These are phyloP conservation scores for Climacium dendroides DNA, from an alignment of 225 moss, liverwort and hornwort species.

Conservation along the genomic window DNA sequence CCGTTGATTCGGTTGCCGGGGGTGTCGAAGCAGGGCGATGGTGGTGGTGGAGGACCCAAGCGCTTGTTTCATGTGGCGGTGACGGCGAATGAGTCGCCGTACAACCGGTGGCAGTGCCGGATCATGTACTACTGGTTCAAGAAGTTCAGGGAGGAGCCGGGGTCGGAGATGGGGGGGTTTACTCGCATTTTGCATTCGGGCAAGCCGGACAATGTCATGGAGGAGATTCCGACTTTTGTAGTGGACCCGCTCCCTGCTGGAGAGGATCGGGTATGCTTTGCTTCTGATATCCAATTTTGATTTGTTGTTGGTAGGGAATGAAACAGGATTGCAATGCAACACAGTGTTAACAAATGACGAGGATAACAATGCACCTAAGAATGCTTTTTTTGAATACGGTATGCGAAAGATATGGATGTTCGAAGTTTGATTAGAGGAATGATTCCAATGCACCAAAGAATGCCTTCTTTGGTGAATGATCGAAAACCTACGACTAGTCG, in stretches of 20 bases:
- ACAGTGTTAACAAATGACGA: not conserved
- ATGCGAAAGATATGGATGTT: not conserved
- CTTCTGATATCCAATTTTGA: not conserved
- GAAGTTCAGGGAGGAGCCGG: slow-evolving; percentile 50
- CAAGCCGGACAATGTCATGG: slow-evolving; percentile 54
- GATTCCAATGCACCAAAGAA: not conserved
- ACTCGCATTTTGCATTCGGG: slow-evolving; percentile 85
- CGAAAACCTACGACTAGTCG: not conserved
- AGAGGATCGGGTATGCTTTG: slow-evolving; percentile 54
- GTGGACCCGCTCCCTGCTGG: slow-evolving; percentile 75
- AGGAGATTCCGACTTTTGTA: slow-evolving; percentile 78
- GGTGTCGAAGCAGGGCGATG: not conserved
- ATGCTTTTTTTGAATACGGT: not conserved
- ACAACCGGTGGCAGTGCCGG: slow-evolving; percentile 90
- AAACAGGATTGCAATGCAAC: not conserved
- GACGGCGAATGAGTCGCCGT: slow-evolving; percentile 82
- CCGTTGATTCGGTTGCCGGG: slow-evolving; percentile 45
- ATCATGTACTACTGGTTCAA: slow-evolving; percentile 97
- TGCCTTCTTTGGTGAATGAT: not conserved
- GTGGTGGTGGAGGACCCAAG: not conserved
- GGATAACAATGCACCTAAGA: not conserved
- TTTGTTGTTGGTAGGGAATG: not conserved
- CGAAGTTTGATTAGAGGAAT: not conserved
- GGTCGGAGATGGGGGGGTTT: slow-evolving; percentile 89
- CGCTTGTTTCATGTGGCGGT: slow-evolving; percentile 82